A percentile compares a stretch with the other conserved stretches of the same genome.
These are phyloP conservation scores for Lasiosphaeria hispida DNA, from an alignment of 495 filamentous ascomycete species.

Conservation along the genomic window DNA sequence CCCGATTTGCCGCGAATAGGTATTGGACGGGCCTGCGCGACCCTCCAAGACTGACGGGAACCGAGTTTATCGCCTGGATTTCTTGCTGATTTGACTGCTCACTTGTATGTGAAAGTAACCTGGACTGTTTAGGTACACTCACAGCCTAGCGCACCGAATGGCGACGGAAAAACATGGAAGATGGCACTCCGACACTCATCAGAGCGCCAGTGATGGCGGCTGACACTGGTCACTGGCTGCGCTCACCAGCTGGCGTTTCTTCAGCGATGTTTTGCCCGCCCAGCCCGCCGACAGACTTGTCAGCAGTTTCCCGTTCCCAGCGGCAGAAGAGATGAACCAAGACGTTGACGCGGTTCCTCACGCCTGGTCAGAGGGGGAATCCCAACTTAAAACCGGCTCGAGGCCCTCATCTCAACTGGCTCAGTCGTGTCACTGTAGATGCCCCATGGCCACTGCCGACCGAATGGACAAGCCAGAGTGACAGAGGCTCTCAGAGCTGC, in stretches of 20 bases:
- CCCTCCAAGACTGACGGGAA: too few relatives aligned
- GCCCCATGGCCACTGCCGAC: conserved; percentile 10
- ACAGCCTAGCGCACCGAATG: too few relatives aligned
- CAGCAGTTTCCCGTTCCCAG: conserved; percentile 7
- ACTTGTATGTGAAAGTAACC: too few relatives aligned
- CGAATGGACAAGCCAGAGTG: conserved; percentile 8
- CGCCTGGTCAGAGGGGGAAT: conserved; percentile 18
- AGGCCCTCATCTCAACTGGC: conserved; percentile 10
- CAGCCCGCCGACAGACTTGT: background rate
- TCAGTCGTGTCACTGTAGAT: conserved; percentile 3
- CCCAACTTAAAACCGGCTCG: conserved; percentile 7
- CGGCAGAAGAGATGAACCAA: background rate
- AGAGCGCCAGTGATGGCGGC: background rate
- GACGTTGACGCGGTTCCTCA: conserved; percentile 13
- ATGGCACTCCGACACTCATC: too few relatives aligned
- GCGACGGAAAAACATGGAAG: too few relatives aligned
- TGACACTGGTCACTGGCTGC: background rate
- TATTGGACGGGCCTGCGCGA: too few relatives aligned
- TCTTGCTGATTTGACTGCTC: too few relatives aligned
- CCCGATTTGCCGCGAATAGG: too few relatives aligned
- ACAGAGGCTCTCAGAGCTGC: conserved; percentile 12
- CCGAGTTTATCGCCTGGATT: too few relatives aligned
- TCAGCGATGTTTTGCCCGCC: background rate
- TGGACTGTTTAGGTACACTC: too few relatives aligned
- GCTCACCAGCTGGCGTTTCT: conserved; percentile 10